Conservation (phyloP, 345 rosid genomes). For the Populus nigra region DNA sequence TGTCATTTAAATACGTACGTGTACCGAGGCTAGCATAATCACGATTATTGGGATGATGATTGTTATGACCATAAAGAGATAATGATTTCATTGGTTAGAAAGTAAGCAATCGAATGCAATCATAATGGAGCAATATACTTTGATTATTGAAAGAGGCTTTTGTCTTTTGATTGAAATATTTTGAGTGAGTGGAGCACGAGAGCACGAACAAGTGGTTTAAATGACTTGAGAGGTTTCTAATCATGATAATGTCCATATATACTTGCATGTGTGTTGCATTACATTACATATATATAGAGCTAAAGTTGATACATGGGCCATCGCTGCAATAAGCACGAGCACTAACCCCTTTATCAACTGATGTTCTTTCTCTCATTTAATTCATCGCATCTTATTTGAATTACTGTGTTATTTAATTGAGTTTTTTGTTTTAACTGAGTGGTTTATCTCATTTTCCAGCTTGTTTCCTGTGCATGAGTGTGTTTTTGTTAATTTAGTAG, state of each 20-base stretch:
- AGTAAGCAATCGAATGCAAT: slow-evolving; percentile 2
- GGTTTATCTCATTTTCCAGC: neutral
- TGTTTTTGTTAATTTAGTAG: neutral
- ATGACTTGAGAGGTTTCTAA: slow-evolving; percentile 4
- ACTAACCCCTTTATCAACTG: neutral
- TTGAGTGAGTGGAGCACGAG: slow-evolving; percentile 15
- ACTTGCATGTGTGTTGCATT: neutral
- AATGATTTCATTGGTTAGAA: slow-evolving; percentile 7
- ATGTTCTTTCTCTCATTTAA: too few species aligned
- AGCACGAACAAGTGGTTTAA: slow-evolving; percentile 16
- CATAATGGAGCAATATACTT: slow-evolving; percentile 4
- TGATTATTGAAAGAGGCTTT: neutral
- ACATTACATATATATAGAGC: too few species aligned
- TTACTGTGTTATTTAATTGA: neutral
- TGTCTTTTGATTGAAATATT: neutral
- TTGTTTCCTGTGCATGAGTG: neutral
- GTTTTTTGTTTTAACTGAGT: neutral
- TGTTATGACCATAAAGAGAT: neutral
- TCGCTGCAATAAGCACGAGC: neutral
- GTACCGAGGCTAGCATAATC: slow-evolving; percentile 1
- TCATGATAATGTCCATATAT: neutral
- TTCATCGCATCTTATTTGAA: neutral
- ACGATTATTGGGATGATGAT: slow-evolving; percentile 1
- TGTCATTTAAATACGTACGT: neutral
- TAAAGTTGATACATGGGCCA: neutral